Base-by-base conservation (phyloP, 768 basidiomycete genomes). In the Scleroderma bovista region DNA sequence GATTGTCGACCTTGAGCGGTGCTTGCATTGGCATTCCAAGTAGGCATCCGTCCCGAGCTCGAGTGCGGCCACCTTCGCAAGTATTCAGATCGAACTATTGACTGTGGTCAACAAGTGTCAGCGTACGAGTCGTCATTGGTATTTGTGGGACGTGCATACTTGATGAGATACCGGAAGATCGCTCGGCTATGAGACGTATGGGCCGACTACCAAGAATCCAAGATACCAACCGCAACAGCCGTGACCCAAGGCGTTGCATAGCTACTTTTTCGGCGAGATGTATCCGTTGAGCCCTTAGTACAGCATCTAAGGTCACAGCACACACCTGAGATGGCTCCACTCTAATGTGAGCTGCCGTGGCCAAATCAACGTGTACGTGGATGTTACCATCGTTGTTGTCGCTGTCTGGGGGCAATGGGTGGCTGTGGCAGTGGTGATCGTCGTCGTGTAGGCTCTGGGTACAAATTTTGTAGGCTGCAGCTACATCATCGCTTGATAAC, bases 1-100 rank as follows among this genome's bases (percentile, higher is more conserved):
- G n/a, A n/a, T n/a, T n/a, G n/a, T n/a, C n/a, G n/a, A n/a, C n/a
- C n/a, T n/a, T n/a, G n/a, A n/a, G 75, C 73, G 22, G 84, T 83
- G 55, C 83, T 75, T 6, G 82, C 78, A 58, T 90, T 89, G 1
- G 87, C 88, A 61, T 89, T 88, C 83, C 86, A 86, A 69, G n/a
- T 87, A 89, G 11, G 76, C 81, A 37, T 90, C 86, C 15, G 77
- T 78, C 7, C 84, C 81, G 37, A 13, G n/a, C n/a, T 13, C 11
- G 26, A 51, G 6, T n/a, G n/a, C n/a, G 11, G 56, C 71, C 34
- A 84, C 85, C 63, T 68, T 75, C 29, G 80, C 57, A 43, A 90
- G 69, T 16, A 60, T 73, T 53, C 71, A 72, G 58, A 89, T 84
- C 0, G 86, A 86, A 0, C 83, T 79, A 60, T 88, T 84, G 13